Conservation (phyloP, 1,284 basidiomycete species). For the Pseudozyma thailandica region DNA sequence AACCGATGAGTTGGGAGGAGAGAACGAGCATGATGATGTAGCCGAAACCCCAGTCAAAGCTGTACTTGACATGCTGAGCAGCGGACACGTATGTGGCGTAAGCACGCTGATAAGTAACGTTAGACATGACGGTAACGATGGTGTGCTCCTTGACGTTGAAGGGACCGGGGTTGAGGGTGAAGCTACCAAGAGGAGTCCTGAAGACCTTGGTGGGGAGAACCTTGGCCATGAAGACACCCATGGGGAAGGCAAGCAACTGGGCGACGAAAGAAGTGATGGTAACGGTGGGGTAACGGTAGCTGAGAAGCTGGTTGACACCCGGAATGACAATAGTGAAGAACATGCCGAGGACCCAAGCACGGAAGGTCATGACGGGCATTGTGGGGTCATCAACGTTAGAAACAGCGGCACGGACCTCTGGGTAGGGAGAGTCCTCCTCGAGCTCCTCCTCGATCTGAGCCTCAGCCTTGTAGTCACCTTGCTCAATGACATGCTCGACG, state of each 20-base stretch:
- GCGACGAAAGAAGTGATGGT: conserved; percentile 55
- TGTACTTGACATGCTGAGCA: conserved; percentile 48
- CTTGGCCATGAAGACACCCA: conserved; percentile 49
- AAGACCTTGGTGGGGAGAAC: conserved; percentile 51
- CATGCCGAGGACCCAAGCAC: conserved; percentile 60
- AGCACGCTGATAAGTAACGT: conserved; percentile 68
- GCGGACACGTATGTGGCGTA: conserved; percentile 68
- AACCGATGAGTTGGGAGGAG: conserved; percentile 69
- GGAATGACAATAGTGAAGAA: conserved; percentile 60
- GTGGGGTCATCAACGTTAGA: conserved; percentile 63
- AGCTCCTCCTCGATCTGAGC: conserved; percentile 46
- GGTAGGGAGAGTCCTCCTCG: conserved; percentile 64
- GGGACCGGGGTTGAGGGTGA: conserved; percentile 62
- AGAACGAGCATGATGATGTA: conserved; percentile 70
- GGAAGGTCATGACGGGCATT: conserved; percentile 65
- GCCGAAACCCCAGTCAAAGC: conserved; percentile 64
- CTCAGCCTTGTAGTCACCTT: conserved; percentile 57
- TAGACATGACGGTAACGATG: conserved; percentile 68
- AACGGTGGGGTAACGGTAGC: conserved; percentile 59
- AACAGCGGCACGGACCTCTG: conserved; percentile 62
- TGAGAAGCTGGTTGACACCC: conserved; percentile 61
- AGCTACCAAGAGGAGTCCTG: conserved; percentile 51
- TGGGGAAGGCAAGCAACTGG: conserved; percentile 56
- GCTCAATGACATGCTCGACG: conserved; percentile 49
- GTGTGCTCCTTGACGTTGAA: conserved; percentile 66